Conservation (phyloP, 192 early-diverging fungal genomes). For the Linnemannia zychae region DNA sequence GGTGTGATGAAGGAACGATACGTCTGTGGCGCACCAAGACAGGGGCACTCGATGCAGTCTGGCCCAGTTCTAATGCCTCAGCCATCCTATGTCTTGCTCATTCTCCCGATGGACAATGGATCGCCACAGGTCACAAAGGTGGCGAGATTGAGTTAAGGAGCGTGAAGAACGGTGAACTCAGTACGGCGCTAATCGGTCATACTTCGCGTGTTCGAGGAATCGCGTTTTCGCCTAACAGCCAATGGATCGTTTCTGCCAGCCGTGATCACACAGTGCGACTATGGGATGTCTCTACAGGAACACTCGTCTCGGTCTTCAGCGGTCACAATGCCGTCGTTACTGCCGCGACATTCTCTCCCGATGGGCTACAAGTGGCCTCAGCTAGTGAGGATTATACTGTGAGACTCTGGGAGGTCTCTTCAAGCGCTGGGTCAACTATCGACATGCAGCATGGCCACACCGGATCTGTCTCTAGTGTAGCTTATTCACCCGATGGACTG, state of each 20-base stretch:
- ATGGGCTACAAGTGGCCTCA: background rate
- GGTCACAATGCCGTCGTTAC: background rate
- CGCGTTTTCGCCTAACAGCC: background rate
- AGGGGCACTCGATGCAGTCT: background rate
- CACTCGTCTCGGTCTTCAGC: background rate
- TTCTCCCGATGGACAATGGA: background rate
- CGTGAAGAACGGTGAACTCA: background rate
- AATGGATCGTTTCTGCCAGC: background rate
- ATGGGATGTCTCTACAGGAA: background rate
- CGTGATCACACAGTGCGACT: background rate
- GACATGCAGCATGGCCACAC: conserved; percentile 3
- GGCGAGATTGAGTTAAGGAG: background rate
- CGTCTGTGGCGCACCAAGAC: too few relatives aligned
- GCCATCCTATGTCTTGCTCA: background rate
- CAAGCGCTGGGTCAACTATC: too few relatives aligned
- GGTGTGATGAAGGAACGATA: too few relatives aligned
- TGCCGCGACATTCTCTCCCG: background rate
- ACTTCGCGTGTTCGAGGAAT: background rate
- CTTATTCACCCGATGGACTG: conserved; percentile 5
- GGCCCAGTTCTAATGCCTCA: too few relatives aligned
- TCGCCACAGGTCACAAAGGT: background rate
- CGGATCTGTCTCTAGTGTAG: background rate
- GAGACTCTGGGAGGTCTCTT: background rate
- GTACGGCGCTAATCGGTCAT: background rate
- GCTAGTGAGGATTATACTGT: background rate